phyloP scores from a whole-genome alignment of 1,284 basidiomycete species.

The Sanghuangporus baumii region DNA sequence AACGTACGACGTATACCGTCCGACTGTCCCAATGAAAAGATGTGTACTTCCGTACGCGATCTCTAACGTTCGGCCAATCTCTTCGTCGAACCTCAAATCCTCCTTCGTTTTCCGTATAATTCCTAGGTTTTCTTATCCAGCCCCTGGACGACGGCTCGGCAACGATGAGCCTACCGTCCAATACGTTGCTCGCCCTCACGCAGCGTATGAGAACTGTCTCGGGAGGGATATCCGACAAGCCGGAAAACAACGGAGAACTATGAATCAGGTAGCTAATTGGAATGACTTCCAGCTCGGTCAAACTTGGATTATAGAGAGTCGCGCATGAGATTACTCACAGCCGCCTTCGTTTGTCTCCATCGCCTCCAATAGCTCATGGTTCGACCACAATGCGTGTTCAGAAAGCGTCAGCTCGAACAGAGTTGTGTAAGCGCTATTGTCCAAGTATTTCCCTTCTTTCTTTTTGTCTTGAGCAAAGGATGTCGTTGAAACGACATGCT shows the following conservation, averaged over 20 bases:
- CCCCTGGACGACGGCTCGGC: conserved; percentile 33
- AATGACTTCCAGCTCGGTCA: conserved; percentile 40
- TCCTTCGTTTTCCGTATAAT: conserved; percentile 21
- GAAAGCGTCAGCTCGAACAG: conserved; percentile 57
- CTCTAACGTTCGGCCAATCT: conserved; percentile 32
- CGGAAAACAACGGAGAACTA: neutral
- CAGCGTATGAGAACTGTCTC: conserved; percentile 51
- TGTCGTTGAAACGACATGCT: neutral
- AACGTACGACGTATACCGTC: conserved; percentile 61
- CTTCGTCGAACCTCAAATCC: conserved; percentile 58
- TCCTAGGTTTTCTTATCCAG: conserved; percentile 31
- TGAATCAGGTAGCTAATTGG: conserved; percentile 38
- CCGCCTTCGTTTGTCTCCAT: conserved; percentile 40
- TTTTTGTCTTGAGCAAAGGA: neutral
- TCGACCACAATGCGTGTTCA: conserved; percentile 55
- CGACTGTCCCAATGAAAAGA: conserved; percentile 52
- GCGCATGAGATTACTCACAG: conserved; percentile 38
- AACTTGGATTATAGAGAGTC: conserved; percentile 12
- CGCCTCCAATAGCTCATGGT: conserved; percentile 45
- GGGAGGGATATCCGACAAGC: conserved; percentile 25
- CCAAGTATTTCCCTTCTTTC: conserved; percentile 10
- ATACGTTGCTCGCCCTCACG: conserved; percentile 31
- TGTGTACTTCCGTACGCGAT: conserved; percentile 29
- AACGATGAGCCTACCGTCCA: conserved; percentile 61
- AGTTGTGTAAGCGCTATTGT: conserved; percentile 40